Base-by-base conservation (phyloP, 2,329 filamentous ascomycete genomes). In the Colletotrichum sp. region DNA sequence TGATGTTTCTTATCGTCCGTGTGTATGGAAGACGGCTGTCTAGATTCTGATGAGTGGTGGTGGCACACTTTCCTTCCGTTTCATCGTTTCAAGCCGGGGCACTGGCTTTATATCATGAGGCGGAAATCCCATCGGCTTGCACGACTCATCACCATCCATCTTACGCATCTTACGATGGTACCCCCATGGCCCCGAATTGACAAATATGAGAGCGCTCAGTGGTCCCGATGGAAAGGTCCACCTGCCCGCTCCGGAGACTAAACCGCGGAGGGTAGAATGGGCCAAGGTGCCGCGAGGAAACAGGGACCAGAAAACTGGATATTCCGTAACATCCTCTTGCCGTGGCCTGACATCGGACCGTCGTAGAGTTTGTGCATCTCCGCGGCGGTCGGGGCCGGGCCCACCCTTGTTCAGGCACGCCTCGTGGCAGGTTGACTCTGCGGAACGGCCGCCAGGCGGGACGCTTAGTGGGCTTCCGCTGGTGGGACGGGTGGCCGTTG, bases 301-400 rank as follows among this genome's bases (percentile, higher is more conserved):
- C 21, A 28, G 21, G 28, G 44, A 52, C 44, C 44, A 52, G 1
- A 66, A 49, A 44, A 66, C 28, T 63, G 73, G 73, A 65, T 24
- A 39, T 63, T 39, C 69, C 73, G 73, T 71, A 71, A 67, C 39
- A 57, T 34, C 52, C 55, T 66, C 60, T 55, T 59, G 49, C 62
- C 65, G 66, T 76, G 75, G 71, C 71, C 66, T 74, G 71, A 76
- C 71, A 71, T 75, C 70, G 64, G 64, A 62, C 65, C 57, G 65
- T 62, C 34, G 73, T 64, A 8, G 57, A 30, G 39, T 44, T 39
- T 60, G 44, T 73, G 70, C 73, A 76, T 76, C 73, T 76, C 73
- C 73, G 73, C 73, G 73, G 69, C 63, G 21, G 21, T 12, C 52
- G 57, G 28, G 15, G 30, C 30, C 55, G 39, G 63, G 57, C 52